Conservation (phyloP, 1,284 basidiomycete species). For the Trichosporon inkin region DNA sequence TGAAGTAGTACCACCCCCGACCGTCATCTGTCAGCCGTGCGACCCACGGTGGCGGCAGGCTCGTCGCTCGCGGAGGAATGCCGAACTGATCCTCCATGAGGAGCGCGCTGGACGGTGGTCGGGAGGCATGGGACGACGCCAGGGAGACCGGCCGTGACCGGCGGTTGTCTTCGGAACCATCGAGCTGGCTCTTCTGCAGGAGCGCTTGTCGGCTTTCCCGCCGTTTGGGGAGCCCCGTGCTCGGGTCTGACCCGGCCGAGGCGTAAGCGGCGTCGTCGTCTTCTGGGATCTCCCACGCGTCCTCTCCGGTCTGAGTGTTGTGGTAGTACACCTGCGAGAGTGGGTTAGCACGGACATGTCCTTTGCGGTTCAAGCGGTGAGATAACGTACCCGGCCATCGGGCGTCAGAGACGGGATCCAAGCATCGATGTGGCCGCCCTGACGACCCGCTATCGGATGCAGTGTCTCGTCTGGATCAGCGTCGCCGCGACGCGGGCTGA, state of each 20-base stretch:
- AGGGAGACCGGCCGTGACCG: background rate
- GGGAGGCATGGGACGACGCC: constrained; percentile 4
- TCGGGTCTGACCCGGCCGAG: constrained; percentile 4
- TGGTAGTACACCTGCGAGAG: constrained; percentile 77
- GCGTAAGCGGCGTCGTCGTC: constrained; percentile 54
- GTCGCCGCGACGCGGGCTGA: constrained; percentile 5
- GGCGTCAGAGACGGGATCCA: constrained; percentile 52
- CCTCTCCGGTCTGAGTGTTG: constrained; percentile 84
- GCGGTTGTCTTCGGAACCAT: background rate
- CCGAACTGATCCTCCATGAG: constrained; percentile 30
- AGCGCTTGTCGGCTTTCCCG: constrained; percentile 4
- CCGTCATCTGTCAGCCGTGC: constrained; percentile 77
- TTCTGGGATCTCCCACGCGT: constrained; percentile 75
- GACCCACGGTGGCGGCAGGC: constrained; percentile 72
- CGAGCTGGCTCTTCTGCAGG: background rate
- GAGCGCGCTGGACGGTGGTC: constrained; percentile 5
- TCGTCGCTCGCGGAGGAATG: constrained; percentile 46
- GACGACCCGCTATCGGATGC: constrained; percentile 11
- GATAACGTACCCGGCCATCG: constrained; percentile 49
- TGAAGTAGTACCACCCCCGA: constrained; percentile 72
- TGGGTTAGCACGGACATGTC: background rate
- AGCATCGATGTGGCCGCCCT: constrained; percentile 28
- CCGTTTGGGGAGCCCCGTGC: background rate
- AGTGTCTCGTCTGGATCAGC: constrained; percentile 20
- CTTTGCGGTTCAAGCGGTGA: background rate